phyloP scores from a whole-genome alignment of 495 filamentous ascomycete species.

The Usnea hakonensis region DNA sequence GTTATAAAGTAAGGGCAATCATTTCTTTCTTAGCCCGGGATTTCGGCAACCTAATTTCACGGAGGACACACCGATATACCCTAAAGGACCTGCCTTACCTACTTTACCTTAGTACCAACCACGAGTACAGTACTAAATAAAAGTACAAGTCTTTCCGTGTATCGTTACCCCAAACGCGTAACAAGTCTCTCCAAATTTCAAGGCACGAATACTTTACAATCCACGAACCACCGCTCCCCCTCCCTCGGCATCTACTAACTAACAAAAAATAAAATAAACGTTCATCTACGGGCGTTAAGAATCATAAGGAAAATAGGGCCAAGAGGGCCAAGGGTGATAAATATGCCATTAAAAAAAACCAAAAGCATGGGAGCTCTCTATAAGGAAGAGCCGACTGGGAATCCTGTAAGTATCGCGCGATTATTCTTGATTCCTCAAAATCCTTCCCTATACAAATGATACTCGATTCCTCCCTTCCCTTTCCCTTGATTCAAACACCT shows the following conservation, averaged over 20 bases:
- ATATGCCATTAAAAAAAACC: conserved; percentile 3
- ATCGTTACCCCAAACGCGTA: conserved; percentile 3
- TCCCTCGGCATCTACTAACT: background rate
- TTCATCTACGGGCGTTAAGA: background rate
- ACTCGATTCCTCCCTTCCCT: too few relatives aligned
- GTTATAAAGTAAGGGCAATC: too few relatives aligned
- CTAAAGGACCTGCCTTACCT: background rate
- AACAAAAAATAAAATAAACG: background rate
- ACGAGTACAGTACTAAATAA: too few relatives aligned
- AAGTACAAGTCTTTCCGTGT: too few relatives aligned
- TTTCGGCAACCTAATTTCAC: too few relatives aligned
- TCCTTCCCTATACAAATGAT: background rate
- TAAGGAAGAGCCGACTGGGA: conserved; percentile 22
- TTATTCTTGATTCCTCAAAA: background rate
- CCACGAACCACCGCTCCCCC: background rate
- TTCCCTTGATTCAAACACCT: too few relatives aligned
- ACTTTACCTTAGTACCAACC: too few relatives aligned
- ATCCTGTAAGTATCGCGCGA: conserved; percentile 21
- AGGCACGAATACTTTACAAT: background rate
- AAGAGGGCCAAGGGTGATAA: too few relatives aligned
- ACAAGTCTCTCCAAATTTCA: background rate
- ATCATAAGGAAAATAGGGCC: background rate
- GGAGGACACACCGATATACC: too few relatives aligned
- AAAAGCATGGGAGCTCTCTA: conserved; percentile 11
- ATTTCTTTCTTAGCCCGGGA: too few relatives aligned